phyloP scores from a whole-genome alignment of 2,329 filamentous ascomycete species.

The Fusarium sulawesiense region DNA sequence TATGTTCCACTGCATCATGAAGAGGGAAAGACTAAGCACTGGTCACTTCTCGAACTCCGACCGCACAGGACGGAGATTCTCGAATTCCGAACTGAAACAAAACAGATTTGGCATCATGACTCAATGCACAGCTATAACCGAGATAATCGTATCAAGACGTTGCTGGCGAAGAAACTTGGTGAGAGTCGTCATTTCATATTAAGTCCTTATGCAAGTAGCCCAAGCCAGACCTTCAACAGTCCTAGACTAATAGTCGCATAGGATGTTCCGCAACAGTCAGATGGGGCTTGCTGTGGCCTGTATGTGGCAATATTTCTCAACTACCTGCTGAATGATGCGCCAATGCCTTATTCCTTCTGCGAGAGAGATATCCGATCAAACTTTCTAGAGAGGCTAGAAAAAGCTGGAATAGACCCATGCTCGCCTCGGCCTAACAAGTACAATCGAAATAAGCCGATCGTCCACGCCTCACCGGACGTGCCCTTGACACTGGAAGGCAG shows the following conservation, averaged over 20 bases:
- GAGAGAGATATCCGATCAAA: background rate
- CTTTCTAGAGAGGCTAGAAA: background rate
- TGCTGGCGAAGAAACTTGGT: background rate
- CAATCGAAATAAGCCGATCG: background rate
- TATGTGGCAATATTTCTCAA: background rate
- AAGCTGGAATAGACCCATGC: background rate
- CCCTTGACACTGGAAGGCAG: background rate
- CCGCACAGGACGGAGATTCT: background rate
- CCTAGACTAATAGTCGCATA: rapidly evolving
- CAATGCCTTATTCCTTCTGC: background rate
- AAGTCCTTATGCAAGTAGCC: background rate
- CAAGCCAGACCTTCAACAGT: background rate
- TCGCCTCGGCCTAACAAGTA: background rate
- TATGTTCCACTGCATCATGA: background rate
- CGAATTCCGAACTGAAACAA: too few species aligned
- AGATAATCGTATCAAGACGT: background rate
- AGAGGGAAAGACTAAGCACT: background rate
- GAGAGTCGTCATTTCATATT: background rate
- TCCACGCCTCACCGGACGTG: background rate
- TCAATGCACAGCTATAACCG: background rate
- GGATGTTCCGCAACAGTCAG: background rate
- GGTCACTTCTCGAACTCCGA: background rate
- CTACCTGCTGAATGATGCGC: background rate
- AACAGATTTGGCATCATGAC: background rate
- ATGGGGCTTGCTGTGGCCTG: background rate